Evolutionary conservation across 1,139 yeast genomes (phyloP), one percentile per base, ranked within the genome.

Genomic region (Lodderomyces jiufengensis): DNA sequence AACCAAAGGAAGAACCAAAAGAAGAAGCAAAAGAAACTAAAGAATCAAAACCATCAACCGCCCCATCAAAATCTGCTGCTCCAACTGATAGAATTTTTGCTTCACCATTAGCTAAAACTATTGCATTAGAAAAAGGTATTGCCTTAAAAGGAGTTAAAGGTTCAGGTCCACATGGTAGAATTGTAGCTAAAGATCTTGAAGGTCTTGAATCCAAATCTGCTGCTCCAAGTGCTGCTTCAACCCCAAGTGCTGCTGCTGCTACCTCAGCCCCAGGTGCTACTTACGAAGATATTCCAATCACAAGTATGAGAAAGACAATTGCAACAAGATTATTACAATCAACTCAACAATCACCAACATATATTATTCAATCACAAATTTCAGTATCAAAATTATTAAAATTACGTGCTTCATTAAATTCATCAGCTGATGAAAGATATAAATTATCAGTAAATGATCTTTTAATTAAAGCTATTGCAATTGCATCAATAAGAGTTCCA

Each of bases 111-210:
- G 98, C 99, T 47, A 90, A 90, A 74, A 79, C 80, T 50, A 73
- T 92, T 54, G 99, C 99, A 43, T 75, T 90, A 51, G 97, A 90
- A 63, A 80, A 83, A 66, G 97, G 97, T 52, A 74, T 92, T 52
- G 76, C 95, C 31, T 77, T 92, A 53, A 85, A 83, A 70, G 80
- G 78, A 52, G 70, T 92, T 57, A 79, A 80, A 66, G 98, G 97
- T 52, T 66, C 95, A 32, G 98, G 98, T 52, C 97, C 97, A 59
- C 75, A 76, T 53, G 97, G 97, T 49, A 84, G 98, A 72, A 86
- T 92, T 57, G 74, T 85, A 49, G 94, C 92, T 58, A 80, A 80
- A 55, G 98, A 92, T 60, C 84, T 92, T 46, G 96, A 90, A 67
- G 70, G 70, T 57, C 77, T 69, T 69, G 61, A 74, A 55, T 55